Evolutionary conservation across 2,329 filamentous ascomycete species (phyloP), one percentile per base, ranked within the genome.

Genomic region (Pseudopyricularia javanii): DNA sequence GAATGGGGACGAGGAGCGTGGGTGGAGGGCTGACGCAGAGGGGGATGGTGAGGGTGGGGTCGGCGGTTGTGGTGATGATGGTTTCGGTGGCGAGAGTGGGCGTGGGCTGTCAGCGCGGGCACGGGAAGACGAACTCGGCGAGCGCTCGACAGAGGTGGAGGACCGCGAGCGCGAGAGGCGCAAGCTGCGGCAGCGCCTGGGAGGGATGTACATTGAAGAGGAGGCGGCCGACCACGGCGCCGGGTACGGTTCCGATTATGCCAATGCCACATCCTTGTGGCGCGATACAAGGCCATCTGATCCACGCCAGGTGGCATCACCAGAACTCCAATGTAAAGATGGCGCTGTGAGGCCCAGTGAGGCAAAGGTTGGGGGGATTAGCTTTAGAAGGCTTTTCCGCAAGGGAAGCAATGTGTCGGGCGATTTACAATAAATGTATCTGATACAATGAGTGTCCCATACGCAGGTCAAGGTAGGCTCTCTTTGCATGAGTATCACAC

Each of bases 1-100:
- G n/a, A 83, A 80, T 58, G 78, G 74, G 11, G 80, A 83, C 57
- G 76, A 80, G 60, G 75, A 76, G 60, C 75, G 83, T 12, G 70
- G 71, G 37, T 68, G 66, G 51, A 67, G 65, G 1, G 59, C 61
- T 24, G 62, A 61, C 24, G 58, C 52, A 33, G 34, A 26, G 1
- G 24, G 35, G 12, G 28, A 22, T 7, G 8, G 30, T 3, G 9
- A 15, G 2, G 11, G 22, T 14, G 12, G 11, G 22, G 3, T 63
- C 48, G 75, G 82, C 60, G 66, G 78, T 52, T 74, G 70, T 62
- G 74, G 67, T 37, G 68, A 68, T 17, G 70, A 69, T 5, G 62
- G 66, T 8, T 55, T 56, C 47, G 64, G 65, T 20, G 63, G 63
- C 9, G 61, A n/a, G 62, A 4, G 58, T 62, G 1, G 56, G 56